A percentile compares a stretch with the other conserved stretches of the same genome.
These are phyloP conservation scores for Haplosporangium sp. DNA, from an alignment of 371 early-diverging fungal species.

Conservation along the genomic window DNA sequence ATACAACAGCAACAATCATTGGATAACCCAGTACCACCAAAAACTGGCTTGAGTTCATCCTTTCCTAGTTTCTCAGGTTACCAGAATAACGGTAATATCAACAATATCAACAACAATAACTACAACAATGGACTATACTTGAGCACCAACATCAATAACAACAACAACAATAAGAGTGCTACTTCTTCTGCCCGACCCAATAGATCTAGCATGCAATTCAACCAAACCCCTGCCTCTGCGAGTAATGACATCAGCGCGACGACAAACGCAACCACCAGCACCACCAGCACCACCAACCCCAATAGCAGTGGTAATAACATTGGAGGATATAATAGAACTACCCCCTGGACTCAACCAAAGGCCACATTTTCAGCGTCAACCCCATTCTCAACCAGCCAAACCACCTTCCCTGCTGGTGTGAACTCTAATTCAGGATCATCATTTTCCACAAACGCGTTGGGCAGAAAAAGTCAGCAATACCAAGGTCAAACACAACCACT, in stretches of 20 bases:
- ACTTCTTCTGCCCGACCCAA: slow-evolving; percentile 5
- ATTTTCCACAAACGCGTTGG: neutral
- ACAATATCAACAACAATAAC: slow-evolving; percentile 2
- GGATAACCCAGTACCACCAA: slow-evolving; percentile 12
- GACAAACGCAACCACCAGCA: slow-evolving; percentile 6
- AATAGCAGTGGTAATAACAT: slow-evolving; percentile 7
- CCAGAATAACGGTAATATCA: slow-evolving; percentile 4
- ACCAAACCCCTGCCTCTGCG: slow-evolving; percentile 9
- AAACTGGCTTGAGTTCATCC: slow-evolving; percentile 2
- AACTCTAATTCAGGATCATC: slow-evolving; percentile 3
- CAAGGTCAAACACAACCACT: neutral
- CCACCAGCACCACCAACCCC: neutral
- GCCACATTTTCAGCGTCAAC: slow-evolving; percentile 3
- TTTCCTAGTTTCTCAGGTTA: neutral
- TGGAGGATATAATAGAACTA: neutral
- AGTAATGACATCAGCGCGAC: neutral
- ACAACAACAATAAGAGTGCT: slow-evolving; percentile 9
- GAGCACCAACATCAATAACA: slow-evolving; percentile 4
- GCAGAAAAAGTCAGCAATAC: slow-evolving; percentile 19
- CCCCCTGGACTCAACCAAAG: slow-evolving; percentile 30
- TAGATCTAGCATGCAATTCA: slow-evolving; percentile 22
- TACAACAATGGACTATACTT: slow-evolving; percentile 4
- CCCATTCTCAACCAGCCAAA: slow-evolving; percentile 2
- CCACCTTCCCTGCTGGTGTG: neutral
- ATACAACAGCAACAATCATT: slow-evolving; percentile 17